Conservation (phyloP, 208 protist genomes). For the Leishmania aethiopica region DNA sequence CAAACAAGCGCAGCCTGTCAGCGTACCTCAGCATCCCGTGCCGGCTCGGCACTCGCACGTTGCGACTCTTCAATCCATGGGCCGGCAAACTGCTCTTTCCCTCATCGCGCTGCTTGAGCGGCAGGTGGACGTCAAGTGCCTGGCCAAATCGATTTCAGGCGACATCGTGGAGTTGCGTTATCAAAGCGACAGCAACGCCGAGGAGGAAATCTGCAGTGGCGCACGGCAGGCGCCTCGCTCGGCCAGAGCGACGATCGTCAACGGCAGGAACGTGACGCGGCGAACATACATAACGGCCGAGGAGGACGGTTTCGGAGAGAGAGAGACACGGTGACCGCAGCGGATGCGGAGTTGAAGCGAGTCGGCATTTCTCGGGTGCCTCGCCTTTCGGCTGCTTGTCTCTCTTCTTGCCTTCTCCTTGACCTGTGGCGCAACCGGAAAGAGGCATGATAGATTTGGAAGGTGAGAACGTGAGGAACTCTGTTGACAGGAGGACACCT, state of each 20-base stretch:
- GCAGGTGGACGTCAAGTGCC: slow-evolving; percentile 35
- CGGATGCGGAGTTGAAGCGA: slow-evolving; percentile 1
- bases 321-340: slow-evolving; percentile 18
- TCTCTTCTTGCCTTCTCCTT: background rate
- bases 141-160: slow-evolving; percentile 57
- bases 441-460: background rate
- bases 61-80: slow-evolving; percentile 45
- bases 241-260: slow-evolving; percentile 29
- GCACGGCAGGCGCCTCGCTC: background rate
- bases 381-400: background rate
- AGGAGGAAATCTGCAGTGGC: background rate
- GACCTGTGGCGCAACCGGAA: background rate
- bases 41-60: slow-evolving; percentile 40
- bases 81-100: slow-evolving; percentile 4
- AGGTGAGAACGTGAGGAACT: background rate
- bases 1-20: slow-evolving; percentile 41
- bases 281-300: slow-evolving; percentile 48
- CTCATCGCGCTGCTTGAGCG: slow-evolving; percentile 37
- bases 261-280: slow-evolving; percentile 41
- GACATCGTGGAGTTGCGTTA: slow-evolving; percentile 48
- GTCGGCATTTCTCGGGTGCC: background rate
- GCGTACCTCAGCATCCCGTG: slow-evolving; percentile 59
- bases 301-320: slow-evolving; percentile 40
- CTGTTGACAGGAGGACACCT: background rate
- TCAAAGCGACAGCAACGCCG: background rate